Percentiles rank a stretch among this genome's conserved stretches.
phyloP scores from a whole-genome alignment of 2,329 filamentous ascomycete species.

The Hysterium pulicare region DNA sequence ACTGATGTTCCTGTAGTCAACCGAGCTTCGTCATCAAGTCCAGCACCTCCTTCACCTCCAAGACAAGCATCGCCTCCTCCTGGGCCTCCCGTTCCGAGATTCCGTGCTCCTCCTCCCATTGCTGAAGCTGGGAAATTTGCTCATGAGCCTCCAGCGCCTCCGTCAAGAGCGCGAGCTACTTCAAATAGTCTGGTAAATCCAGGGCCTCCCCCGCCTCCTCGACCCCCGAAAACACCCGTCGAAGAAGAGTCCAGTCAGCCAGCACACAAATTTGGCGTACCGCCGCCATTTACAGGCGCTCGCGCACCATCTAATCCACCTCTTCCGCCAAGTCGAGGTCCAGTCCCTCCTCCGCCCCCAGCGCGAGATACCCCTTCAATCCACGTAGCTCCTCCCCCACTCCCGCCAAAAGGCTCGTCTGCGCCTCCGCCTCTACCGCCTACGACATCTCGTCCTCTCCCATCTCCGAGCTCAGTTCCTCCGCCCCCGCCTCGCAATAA shows the following conservation, averaged over 20 bases:
- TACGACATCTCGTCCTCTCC: slow-evolving; percentile 33
- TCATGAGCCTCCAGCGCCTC: slow-evolving; percentile 44
- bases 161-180: slow-evolving; percentile 49
- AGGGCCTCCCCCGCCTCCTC: slow-evolving; percentile 63
- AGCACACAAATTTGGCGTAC: slow-evolving; percentile 66
- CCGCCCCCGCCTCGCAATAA: too few species aligned
- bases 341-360: slow-evolving; percentile 58
- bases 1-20: slow-evolving; percentile 38
- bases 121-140: slow-evolving; percentile 88
- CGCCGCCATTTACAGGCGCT: slow-evolving; percentile 72
- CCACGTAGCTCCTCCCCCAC: slow-evolving; percentile 27
- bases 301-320: slow-evolving; percentile 61
- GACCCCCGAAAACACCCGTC: slow-evolving; percentile 52
- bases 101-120: slow-evolving; percentile 82
- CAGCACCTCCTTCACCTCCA: slow-evolving; percentile 55
- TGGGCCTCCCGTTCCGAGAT: slow-evolving; percentile 60
- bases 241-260: slow-evolving; percentile 59
- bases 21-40: slow-evolving; percentile 52
- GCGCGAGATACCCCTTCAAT: slow-evolving; percentile 39
- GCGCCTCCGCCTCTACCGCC: slow-evolving; percentile 62
- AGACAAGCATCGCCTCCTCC: slow-evolving; percentile 67
- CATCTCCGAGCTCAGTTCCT: slow-evolving; percentile 60
- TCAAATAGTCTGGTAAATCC: slow-evolving; percentile 50
- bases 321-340: slow-evolving; percentile 68
- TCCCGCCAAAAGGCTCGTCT: slow-evolving; percentile 24